phyloP scores from a whole-genome alignment of 108 stramenopile species.

The Cyclostephanos invisitatus region DNA sequence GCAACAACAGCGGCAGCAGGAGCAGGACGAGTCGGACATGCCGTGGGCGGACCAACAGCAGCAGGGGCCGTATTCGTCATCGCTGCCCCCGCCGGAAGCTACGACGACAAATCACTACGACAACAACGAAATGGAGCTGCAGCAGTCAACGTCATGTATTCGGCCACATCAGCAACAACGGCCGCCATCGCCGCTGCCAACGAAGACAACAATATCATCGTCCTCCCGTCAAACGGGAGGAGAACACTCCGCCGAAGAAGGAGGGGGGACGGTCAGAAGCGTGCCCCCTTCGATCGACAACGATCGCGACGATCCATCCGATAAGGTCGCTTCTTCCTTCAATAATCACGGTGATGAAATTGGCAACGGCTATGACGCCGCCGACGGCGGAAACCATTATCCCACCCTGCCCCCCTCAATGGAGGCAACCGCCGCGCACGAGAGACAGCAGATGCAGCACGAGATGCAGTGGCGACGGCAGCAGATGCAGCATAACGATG shows the following conservation, averaged over 20 bases:
- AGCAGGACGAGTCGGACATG: no score
- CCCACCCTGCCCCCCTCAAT: neutral
- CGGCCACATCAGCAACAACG: neutral
- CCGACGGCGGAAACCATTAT: neutral
- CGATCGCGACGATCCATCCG: neutral
- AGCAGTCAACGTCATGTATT: no score
- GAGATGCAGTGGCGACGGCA: constrained; percentile 9
- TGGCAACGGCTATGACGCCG: neutral
- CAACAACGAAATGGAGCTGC: no score
- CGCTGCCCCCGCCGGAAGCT: no score
- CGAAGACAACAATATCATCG: neutral
- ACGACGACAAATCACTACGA: no score
- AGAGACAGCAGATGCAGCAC: constrained; percentile 9
- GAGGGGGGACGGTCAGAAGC: neutral
- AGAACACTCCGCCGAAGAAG: neutral
- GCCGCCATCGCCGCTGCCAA: neutral
- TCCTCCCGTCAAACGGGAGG: neutral
- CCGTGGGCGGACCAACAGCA: no score
- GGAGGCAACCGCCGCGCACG: constrained; percentile 5
- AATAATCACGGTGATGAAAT: neutral
- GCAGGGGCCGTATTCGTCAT: no score
- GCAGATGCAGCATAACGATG: neutral
- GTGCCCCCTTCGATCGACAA: no score
- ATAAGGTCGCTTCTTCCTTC: neutral
- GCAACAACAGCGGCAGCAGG: neutral